These are phyloP conservation scores for Microbotryum intermedium DNA, from an alignment of 1,284 basidiomycete species.

Conservation along the genomic window DNA sequence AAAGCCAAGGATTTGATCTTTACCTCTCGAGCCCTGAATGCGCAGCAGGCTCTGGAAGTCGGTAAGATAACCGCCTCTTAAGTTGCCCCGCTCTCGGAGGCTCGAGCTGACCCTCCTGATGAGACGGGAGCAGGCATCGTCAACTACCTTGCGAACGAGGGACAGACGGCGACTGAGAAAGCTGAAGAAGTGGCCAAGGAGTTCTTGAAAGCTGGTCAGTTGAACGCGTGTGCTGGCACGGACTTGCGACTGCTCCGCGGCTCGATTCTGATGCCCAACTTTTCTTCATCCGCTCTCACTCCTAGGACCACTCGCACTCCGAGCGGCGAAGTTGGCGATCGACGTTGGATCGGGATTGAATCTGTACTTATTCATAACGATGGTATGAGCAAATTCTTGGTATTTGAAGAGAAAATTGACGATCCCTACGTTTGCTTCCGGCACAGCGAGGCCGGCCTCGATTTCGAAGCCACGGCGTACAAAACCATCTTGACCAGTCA, in stretches of 20 bases:
- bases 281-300: neutral
- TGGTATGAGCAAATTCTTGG: too few relatives aligned
- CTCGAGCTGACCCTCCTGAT: neutral
- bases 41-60: slow-evolving; percentile 61
- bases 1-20: slow-evolving; percentile 83
- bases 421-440: neutral
- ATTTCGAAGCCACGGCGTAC: slow-evolving; percentile 80
- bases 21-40: slow-evolving; percentile 58
- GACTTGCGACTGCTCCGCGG: too few relatives aligned
- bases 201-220: slow-evolving; percentile 61
- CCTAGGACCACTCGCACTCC: slow-evolving; percentile 74
- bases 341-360: slow-evolving; percentile 67
- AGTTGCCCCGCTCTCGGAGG: slow-evolving; percentile 5
- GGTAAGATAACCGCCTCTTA: slow-evolving; percentile 47
- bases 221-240: slow-evolving; percentile 1
- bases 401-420: too few relatives aligned
- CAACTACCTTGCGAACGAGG: slow-evolving; percentile 61
- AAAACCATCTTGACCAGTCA: slow-evolving; percentile 67
- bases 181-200: slow-evolving; percentile 56
- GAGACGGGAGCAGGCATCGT: slow-evolving; percentile 52
- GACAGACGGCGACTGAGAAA: slow-evolving; percentile 54
- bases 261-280: too few relatives aligned
- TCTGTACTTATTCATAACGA: slow-evolving; percentile 46
- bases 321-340: slow-evolving; percentile 81
- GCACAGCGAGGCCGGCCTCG: slow-evolving; percentile 52